phyloP scores from a whole-genome alignment of 768 basidiomycete genomes.

The Mycena leptocephala region DNA sequence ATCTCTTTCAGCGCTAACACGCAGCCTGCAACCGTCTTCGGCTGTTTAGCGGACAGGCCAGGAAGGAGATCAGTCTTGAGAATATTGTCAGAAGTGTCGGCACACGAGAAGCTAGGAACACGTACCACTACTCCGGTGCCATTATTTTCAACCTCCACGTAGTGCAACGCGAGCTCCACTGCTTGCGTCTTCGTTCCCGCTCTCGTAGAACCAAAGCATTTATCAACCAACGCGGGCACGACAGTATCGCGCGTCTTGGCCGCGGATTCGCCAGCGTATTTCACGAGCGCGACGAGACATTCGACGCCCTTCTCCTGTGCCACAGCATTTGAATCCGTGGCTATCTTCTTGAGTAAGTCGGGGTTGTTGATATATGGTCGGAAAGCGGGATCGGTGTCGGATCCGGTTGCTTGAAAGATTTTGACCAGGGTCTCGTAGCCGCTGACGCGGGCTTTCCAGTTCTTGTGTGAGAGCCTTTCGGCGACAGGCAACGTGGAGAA shows the following conservation, averaged over 20 bases:
- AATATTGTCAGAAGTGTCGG: slow-evolving; percentile 27
- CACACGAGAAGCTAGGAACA: slow-evolving; percentile 54
- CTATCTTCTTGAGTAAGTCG: slow-evolving; percentile 89
- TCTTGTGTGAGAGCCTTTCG: slow-evolving; percentile 93
- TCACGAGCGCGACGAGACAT: slow-evolving; percentile 87
- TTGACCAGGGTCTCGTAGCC: slow-evolving; percentile 92
- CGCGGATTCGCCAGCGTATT: slow-evolving; percentile 92
- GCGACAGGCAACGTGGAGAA: slow-evolving; percentile 85
- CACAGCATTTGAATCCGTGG: slow-evolving; percentile 93
- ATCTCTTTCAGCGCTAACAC: slow-evolving; percentile 88
- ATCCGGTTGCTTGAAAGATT: slow-evolving; percentile 90
- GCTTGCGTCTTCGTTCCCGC: slow-evolving; percentile 93
- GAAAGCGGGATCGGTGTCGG: slow-evolving; percentile 96
- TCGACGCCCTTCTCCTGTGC: slow-evolving; percentile 99
- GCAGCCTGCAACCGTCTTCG: slow-evolving; percentile 90
- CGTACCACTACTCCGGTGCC: slow-evolving; percentile 92
- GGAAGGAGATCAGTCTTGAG: slow-evolving; percentile 83
- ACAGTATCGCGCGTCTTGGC: slow-evolving; percentile 87
- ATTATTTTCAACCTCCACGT: slow-evolving; percentile 94
- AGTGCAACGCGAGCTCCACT: slow-evolving; percentile 88
- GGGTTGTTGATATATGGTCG: slow-evolving; percentile 87
- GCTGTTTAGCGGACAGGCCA: slow-evolving; percentile 93
- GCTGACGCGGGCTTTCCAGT: slow-evolving; percentile 98
- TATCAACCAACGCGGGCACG: slow-evolving; percentile 95
- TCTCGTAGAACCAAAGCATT: slow-evolving; percentile 93